Evolutionary conservation across 176 grass and related monocot genomes (phyloP), one percentile per base, ranked within the genome.

Genomic region (Alloteropsis semialata): DNA sequence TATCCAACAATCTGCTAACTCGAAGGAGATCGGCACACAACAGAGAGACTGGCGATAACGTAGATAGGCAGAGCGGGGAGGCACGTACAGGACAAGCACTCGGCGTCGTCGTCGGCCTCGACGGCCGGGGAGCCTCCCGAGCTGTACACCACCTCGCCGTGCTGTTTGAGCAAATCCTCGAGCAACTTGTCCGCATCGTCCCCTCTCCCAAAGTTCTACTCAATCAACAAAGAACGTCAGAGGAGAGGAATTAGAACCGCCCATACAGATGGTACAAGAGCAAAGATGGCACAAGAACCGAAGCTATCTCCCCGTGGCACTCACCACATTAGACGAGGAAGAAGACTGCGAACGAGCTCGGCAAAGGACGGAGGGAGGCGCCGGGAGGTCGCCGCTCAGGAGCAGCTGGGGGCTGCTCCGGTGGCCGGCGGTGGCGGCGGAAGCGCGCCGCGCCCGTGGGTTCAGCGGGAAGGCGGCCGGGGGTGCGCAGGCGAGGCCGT

Each of bases 111-210:
- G 48, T 98, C 96, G 49, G 87, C 85, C 73, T 89, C 90, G 9
- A 6, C 74, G 4, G 87, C 60, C 49, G 54, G 29, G 27, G 88
- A 50, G 39, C 85, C 84, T 22, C 84, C 86, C 7, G 85, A 69
- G 54, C 82, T 90, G 77, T 92, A 98, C 38, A 98, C 92, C 67
- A 93, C 91, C 87, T 96, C 90, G 48, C 96, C 96, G 49, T 99
- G 89, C 81, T 99, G 89, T 36, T 90, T 82, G 44, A 99, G 87
- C 91, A 99, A 90, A 86, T 96, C 91, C 44, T 99, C 96, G 67
- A 99, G 86, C 87, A 95, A 43, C 76, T 93, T 92, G 56, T 95
- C 96, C 43, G 84, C 83, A 44, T 91, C 91, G 6, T 81, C 87
- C 39, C 74, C 87, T 44, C 84, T 44, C 37, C 78, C 84, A 9